These are phyloP conservation scores for Plectosphaerella sp. DNA, from an alignment of 2,329 filamentous ascomycete genomes.

Conservation along the genomic window DNA sequence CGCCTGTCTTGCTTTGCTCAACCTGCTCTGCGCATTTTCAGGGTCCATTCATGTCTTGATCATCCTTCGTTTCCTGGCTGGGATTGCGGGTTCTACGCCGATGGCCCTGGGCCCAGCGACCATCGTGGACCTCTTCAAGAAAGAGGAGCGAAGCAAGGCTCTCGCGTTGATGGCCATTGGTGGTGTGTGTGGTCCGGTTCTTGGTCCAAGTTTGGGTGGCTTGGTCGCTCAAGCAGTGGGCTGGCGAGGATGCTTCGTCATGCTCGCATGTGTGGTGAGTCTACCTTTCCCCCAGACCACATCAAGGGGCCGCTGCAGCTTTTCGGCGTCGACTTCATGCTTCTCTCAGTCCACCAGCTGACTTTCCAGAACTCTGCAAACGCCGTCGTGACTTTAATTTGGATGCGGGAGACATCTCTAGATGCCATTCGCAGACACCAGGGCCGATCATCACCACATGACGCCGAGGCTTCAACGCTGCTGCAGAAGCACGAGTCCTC, in stretches of 20 bases:
- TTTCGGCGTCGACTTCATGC: too few species aligned
- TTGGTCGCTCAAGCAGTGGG: conserved; percentile 2
- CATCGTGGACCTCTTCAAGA: conserved; percentile 3
- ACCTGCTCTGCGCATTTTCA: conserved; percentile 4
- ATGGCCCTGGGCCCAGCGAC: conserved; percentile 5
- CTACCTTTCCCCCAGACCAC: neutral
- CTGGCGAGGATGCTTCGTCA: conserved; percentile 5
- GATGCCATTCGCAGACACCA: too few species aligned
- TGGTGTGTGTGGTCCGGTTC: conserved; percentile 4
- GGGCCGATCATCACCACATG: too few species aligned
- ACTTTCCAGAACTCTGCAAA: too few species aligned
- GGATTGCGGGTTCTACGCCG: conserved; percentile 5
- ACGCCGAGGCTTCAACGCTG: too few species aligned
- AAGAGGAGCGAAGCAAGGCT: conserved; percentile 2
- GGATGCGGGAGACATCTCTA: too few species aligned
- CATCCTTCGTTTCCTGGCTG: conserved; percentile 5
- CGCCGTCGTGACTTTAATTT: too few species aligned
- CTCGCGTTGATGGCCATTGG: conserved; percentile 6
- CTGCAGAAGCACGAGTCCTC: too few species aligned
- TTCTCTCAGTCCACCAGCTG: too few species aligned
- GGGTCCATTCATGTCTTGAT: conserved; percentile 4
- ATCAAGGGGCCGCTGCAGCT: too few species aligned
- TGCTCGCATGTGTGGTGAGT: conserved; percentile 4
- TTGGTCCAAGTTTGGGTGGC: conserved; percentile 3
- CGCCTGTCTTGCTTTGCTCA: conserved; percentile 3